These are phyloP conservation scores for Trypanosoma lewisi DNA, from an alignment of 208 protist genomes.

Conservation along the genomic window DNA sequence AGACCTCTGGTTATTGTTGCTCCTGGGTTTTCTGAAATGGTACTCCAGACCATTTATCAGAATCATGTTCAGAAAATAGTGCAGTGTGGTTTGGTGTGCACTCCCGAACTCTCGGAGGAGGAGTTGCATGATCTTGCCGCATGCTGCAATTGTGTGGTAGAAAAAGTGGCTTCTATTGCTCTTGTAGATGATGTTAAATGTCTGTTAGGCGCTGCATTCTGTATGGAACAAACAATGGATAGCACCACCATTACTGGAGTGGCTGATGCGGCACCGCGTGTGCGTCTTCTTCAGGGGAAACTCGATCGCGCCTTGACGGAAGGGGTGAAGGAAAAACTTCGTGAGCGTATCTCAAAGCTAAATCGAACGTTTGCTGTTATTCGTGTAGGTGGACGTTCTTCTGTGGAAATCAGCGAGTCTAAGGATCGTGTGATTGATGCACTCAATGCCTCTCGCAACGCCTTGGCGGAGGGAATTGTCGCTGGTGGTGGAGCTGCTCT, in stretches of 20 bases:
- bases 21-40: slow-evolving; percentile 62
- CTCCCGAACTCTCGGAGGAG: slow-evolving; percentile 97
- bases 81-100: slow-evolving; percentile 87
- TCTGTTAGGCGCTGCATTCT: slow-evolving; percentile 57
- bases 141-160: slow-evolving; percentile 94
- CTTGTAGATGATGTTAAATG: slow-evolving; percentile 60
- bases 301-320: slow-evolving; percentile 87
- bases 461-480: slow-evolving; percentile 99
- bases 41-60: slow-evolving; percentile 77
- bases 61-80: slow-evolving; percentile 98
- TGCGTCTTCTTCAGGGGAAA: slow-evolving; percentile 92
- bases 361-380: slow-evolving; percentile 92
- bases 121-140: slow-evolving; percentile 99
- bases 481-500: slow-evolving; percentile 97
- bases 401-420: slow-evolving; percentile 98
- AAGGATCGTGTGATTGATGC: slow-evolving; percentile 99
- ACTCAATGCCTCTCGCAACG: slow-evolving; percentile 98
- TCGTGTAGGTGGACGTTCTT: slow-evolving; percentile 96
- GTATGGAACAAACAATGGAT: slow-evolving; percentile 94
- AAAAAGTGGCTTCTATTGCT: slow-evolving; percentile 79
- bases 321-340: slow-evolving; percentile 96
- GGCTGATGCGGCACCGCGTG: slow-evolving; percentile 81
- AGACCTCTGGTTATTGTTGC: slow-evolving; percentile 76
- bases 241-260: slow-evolving; percentile 94
- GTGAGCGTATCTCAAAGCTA: slow-evolving; percentile 92